Conservation (phyloP, 1,284 basidiomycete genomes). For the Cryptococcus sp. region DNA sequence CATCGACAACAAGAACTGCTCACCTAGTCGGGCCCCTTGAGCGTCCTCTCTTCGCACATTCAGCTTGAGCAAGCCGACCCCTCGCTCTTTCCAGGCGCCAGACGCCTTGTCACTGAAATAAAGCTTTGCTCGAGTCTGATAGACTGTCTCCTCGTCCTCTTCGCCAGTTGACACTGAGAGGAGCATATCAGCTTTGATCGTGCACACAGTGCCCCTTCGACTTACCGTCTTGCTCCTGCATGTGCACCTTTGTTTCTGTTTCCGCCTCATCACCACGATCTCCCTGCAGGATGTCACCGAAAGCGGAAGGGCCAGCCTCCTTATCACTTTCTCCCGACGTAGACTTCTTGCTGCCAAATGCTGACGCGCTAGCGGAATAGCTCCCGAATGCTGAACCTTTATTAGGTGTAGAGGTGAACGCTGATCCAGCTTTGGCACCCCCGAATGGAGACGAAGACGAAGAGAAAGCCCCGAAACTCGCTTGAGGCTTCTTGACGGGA, state of each 20-base stretch:
- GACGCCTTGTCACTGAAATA: conserved; percentile 65
- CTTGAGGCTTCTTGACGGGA: conserved; percentile 7
- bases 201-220: conserved; percentile 13
- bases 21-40: conserved; percentile 72
- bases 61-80: conserved; percentile 76
- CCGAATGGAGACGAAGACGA: conserved; percentile 54
- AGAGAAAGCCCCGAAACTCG: conserved; percentile 5
- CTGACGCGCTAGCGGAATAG: conserved; percentile 36
- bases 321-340: conserved; percentile 8
- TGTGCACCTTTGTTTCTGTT: conserved; percentile 53
- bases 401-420: conserved; percentile 17
- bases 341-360: conserved; percentile 39
- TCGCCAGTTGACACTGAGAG: conserved; percentile 79
- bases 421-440: conserved; percentile 6
- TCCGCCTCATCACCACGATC: conserved; percentile 36
- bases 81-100: conserved; percentile 82
- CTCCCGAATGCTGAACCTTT: conserved; percentile 38
- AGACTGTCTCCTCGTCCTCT: conserved; percentile 83
- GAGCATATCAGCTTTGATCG: conserved; percentile 1
- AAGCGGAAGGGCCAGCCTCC: conserved; percentile 25
- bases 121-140: conserved; percentile 82
- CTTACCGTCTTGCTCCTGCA: conserved; percentile 72
- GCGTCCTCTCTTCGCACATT: conserved; percentile 72
- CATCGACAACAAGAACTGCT: conserved; percentile 6
- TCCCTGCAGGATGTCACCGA: conserved; percentile 46